Evolutionary conservation across 495 filamentous ascomycete species (phyloP), one percentile per base, ranked within the genome.

Genomic region (Letharia columbiana): DNA sequence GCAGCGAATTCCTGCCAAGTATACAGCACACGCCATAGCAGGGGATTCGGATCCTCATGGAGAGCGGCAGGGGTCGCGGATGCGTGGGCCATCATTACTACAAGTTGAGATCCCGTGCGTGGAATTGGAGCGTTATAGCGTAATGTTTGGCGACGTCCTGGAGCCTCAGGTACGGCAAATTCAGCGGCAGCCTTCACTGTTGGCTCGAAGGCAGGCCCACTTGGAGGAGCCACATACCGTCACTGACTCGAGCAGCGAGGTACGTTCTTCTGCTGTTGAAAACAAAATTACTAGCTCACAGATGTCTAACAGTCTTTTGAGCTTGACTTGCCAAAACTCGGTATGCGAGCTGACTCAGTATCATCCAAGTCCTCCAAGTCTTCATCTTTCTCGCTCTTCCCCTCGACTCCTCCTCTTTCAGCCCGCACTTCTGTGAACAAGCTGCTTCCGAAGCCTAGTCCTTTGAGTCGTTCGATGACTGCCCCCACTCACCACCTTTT

Each of bases 121-220:
- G 50, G 80, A 91, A 61, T 80, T 98, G 80, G 93, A 96, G 72
- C 81, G 93, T 33, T 98, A 96, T 68, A 96, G 91, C 66, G 84
- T 98, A 61, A 97, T 98, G 93, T 98, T 98, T 75, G 84, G 87
- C 58, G 86, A 83, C 54, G 81, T 96, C 12, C 79, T 96, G 60
- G 73, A 81, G 62, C 76, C 78, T 52, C 79, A 79, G 31, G 1
- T 28, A 31, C 56, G 42, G 63, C 52, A 57, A 35, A 57, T 15
- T 15, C 60, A 65, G 39, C 56, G 18, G 28, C 54, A 49, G 23
- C 20, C 63, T 37, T 65, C 82, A 1, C 77, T 90, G 39, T 77
- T 91, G 60, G 81, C 84, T 70, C 81, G 88, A 71, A 81, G 89
- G 50, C 88, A 90, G 72, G 89, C 84, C 45, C 88, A 86, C 1